Conservation (phyloP, 768 basidiomycete genomes). For the Amanita jacksonii region DNA sequence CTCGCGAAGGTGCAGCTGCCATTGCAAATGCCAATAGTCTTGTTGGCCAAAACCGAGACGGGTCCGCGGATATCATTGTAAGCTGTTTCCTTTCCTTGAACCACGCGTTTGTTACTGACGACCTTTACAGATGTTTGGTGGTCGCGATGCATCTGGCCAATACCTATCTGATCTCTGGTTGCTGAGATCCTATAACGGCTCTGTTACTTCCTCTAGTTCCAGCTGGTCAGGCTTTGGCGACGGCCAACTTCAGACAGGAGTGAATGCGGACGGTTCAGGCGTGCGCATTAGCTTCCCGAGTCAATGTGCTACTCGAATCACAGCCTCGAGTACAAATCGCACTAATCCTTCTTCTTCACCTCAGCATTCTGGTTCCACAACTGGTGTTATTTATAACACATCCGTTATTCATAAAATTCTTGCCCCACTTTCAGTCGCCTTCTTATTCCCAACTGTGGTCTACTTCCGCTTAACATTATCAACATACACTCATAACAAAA, state of each 20-base stretch:
- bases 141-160: constrained; percentile 53
- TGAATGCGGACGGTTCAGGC: constrained; percentile 57
- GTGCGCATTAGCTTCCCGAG: constrained; percentile 52
- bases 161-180: constrained; percentile 75
- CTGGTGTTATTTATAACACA: constrained; percentile 18
- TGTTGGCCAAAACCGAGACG: constrained; percentile 40
- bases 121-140: constrained; percentile 52
- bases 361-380: constrained; percentile 10
- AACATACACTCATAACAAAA: constrained; percentile 9
- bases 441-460: constrained; percentile 27
- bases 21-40: constrained; percentile 44
- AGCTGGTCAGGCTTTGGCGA: constrained; percentile 58
- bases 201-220: constrained; percentile 42
- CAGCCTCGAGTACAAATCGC: constrained; percentile 12
- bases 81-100: constrained; percentile 11
- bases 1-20: constrained; percentile 63
- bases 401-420: constrained; percentile 36
- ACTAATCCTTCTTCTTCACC: constrained; percentile 13
- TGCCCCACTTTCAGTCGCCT: constrained; percentile 33
- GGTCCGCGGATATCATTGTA: constrained; percentile 57
- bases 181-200: constrained; percentile 60
- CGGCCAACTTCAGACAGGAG: constrained; percentile 52
- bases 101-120: not conserved
- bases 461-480: constrained; percentile 22
- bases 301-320: constrained; percentile 42